Conservation (phyloP, 139 green algal species). For the Spirogloea muscicola region DNA sequence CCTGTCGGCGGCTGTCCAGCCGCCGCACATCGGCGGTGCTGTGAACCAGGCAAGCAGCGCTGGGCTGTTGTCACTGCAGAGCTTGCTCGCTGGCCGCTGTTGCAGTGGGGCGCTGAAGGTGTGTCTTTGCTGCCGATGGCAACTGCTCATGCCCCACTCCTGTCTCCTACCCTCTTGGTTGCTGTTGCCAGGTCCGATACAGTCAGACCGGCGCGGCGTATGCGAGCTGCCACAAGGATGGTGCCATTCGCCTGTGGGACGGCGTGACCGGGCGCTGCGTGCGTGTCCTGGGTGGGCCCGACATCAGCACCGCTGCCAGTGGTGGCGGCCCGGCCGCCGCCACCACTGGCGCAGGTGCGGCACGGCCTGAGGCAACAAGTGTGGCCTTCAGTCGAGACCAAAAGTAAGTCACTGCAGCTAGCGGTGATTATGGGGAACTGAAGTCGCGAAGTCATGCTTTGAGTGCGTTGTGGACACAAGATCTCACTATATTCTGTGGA, state of each 20-base stretch:
- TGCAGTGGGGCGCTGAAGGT: not conserved
- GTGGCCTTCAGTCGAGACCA: slow-evolving; percentile 29
- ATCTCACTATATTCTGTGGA: too few relatives aligned
- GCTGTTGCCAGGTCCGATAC: slow-evolving; percentile 20
- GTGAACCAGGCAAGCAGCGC: slow-evolving; percentile 24
- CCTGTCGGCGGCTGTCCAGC: slow-evolving; percentile 17
- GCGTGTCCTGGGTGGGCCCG: too few relatives aligned
- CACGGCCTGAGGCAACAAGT: slow-evolving; percentile 35
- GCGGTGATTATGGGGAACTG: too few relatives aligned
- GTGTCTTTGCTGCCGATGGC: not conserved
- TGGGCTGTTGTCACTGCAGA: slow-evolving; percentile 4
- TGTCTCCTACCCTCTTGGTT: too few relatives aligned
- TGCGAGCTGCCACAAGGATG: slow-evolving; percentile 15
- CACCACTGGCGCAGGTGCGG: not conserved
- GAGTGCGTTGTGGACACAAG: too few relatives aligned
- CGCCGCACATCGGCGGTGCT: slow-evolving; percentile 17
- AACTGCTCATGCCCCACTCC: not conserved
- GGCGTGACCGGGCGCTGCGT: slow-evolving; percentile 25
- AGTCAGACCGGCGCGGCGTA: slow-evolving; percentile 14
- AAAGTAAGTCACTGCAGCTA: too few relatives aligned
- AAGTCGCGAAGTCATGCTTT: too few relatives aligned
- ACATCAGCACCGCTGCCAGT: slow-evolving; percentile 16
- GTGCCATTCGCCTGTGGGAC: slow-evolving; percentile 27
- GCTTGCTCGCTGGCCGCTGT: not conserved
- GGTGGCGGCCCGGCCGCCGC: not conserved